Conservation (phyloP, 129 eudicot genomes). For the Dittrichia graveolens region DNA sequence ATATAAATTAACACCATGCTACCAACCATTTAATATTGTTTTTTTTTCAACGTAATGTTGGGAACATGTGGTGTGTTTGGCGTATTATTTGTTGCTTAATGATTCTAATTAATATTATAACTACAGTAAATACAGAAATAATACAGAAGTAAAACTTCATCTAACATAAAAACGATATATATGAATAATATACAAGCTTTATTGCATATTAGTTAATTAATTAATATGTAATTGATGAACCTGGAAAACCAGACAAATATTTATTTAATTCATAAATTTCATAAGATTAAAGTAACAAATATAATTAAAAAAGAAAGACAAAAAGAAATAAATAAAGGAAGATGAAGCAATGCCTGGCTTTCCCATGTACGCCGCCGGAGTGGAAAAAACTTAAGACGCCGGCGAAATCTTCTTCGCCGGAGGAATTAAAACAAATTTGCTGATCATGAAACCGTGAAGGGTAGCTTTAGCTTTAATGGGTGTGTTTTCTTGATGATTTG, state of each 20-base stretch:
- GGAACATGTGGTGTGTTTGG: slow-evolving; percentile 34
- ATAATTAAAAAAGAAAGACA: neutral
- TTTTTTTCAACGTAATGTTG: slow-evolving; percentile 19
- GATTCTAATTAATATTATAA: neutral
- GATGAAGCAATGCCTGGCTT: slow-evolving; percentile 69
- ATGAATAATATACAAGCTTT: neutral
- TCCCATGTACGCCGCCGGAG: slow-evolving; percentile 75
- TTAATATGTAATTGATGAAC: slow-evolving; percentile 2
- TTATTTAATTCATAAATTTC: slow-evolving; percentile 13
- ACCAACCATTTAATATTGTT: slow-evolving; percentile 23
- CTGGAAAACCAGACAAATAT: slow-evolving; percentile 34
- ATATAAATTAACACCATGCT: slow-evolving; percentile 16
- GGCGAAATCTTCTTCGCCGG: slow-evolving; percentile 51
- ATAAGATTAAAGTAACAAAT: neutral
- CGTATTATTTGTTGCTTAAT: slow-evolving; percentile 30
- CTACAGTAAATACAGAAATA: slow-evolving; percentile 1
- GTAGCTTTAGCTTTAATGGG: slow-evolving; percentile 16
- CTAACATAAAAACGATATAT: slow-evolving; percentile 1
- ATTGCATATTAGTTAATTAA: neutral
- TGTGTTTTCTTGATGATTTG: slow-evolving; percentile 12
- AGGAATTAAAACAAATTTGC: slow-evolving; percentile 14
- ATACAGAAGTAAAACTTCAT: neutral
- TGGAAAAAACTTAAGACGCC: slow-evolving; percentile 29
- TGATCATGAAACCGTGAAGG: slow-evolving; percentile 26
- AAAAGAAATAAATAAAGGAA: neutral